Percentiles rank a stretch among this genome's conserved stretches.
phyloP scores from a whole-genome alignment of 106 monocot species.

The Acorus calamus region DNA sequence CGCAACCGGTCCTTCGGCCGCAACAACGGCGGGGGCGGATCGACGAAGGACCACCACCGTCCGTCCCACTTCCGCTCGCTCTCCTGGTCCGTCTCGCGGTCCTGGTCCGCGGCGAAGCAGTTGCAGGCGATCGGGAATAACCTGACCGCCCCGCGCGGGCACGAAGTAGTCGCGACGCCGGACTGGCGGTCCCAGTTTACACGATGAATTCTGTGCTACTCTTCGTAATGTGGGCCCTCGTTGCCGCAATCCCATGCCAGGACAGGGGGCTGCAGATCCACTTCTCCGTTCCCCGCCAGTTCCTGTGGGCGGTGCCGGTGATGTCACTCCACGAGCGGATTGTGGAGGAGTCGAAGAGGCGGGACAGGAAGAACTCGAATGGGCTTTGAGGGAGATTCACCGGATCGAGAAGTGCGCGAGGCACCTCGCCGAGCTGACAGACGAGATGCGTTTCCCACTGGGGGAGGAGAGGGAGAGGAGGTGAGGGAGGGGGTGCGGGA shows the following conservation, averaged over 20 bases:
- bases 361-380: conserved; percentile 41
- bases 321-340: conserved; percentile 37
- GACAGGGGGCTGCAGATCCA: conserved; percentile 47
- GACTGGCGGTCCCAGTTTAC: conserved; percentile 31
- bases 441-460: conserved; percentile 32
- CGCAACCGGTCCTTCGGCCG: conserved; percentile 50
- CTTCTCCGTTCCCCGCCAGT: conserved; percentile 37
- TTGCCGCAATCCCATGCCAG: conserved; percentile 60
- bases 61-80: conserved; percentile 34
- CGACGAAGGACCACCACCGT: conserved; percentile 3
- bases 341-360: conserved; percentile 57
- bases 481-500: conserved; percentile 24
- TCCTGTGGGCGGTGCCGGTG: conserved; percentile 34
- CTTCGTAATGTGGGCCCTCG: conserved; percentile 49
- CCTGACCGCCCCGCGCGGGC: conserved; percentile 32
- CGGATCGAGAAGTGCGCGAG: conserved; percentile 35
- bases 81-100: conserved; percentile 55
- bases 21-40: not conserved
- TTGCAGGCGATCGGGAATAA: conserved; percentile 43
- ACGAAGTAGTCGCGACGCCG: conserved; percentile 26
- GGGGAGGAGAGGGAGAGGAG: conserved; percentile 39
- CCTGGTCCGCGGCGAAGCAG: conserved; percentile 50
- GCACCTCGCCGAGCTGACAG: conserved; percentile 33
- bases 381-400: conserved; percentile 57
- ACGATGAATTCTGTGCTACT: conserved; percentile 46